Evolutionary conservation across 2,329 filamentous ascomycete species (phyloP).

Genomic region (Biscogniauxia sp.): DNA sequence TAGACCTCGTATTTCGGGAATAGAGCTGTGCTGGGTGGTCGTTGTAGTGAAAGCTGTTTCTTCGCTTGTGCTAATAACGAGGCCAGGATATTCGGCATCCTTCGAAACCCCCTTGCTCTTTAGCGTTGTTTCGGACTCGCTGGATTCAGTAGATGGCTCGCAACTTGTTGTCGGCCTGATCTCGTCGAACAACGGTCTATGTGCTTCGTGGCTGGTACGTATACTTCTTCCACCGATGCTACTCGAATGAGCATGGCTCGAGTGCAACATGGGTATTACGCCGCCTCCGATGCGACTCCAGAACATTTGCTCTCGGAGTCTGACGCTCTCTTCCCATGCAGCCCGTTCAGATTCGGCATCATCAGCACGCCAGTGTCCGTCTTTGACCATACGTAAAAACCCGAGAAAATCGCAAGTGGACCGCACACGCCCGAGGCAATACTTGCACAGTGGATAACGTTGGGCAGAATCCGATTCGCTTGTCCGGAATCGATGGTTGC

Average conservation of each 20-base stretch:
- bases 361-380: slow-evolving; percentile 85
- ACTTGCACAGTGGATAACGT: slow-evolving; percentile 84
- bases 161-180: slow-evolving; percentile 7
- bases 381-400: slow-evolving; percentile 86
- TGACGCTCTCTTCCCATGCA: slow-evolving; percentile 93
- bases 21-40: not conserved
- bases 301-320: slow-evolving; percentile 91
- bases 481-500: slow-evolving; percentile 85
- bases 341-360: slow-evolving; percentile 80
- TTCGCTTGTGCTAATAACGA: slow-evolving; percentile 3
- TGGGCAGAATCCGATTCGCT: slow-evolving; percentile 85
- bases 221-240: slow-evolving; percentile 33
- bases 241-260: slow-evolving; percentile 15
- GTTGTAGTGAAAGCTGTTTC: not conserved
- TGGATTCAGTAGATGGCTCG: slow-evolving; percentile 10
- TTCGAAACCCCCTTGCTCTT: slow-evolving; percentile 5
- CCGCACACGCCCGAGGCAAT: slow-evolving; percentile 79
- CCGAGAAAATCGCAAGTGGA: slow-evolving; percentile 91
- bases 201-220: slow-evolving; percentile 35
- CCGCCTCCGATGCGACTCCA: slow-evolving; percentile 92
- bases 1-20: slow-evolving; percentile 1
- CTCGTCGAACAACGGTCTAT: slow-evolving; percentile 10
- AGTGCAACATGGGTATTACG: slow-evolving; percentile 64
- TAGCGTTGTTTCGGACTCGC: slow-evolving; percentile 9
- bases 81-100: slow-evolving; percentile 5